These are phyloP conservation scores for Alternaria metachromatica DNA, from an alignment of 2,329 filamentous ascomycete species.

Conservation along the genomic window DNA sequence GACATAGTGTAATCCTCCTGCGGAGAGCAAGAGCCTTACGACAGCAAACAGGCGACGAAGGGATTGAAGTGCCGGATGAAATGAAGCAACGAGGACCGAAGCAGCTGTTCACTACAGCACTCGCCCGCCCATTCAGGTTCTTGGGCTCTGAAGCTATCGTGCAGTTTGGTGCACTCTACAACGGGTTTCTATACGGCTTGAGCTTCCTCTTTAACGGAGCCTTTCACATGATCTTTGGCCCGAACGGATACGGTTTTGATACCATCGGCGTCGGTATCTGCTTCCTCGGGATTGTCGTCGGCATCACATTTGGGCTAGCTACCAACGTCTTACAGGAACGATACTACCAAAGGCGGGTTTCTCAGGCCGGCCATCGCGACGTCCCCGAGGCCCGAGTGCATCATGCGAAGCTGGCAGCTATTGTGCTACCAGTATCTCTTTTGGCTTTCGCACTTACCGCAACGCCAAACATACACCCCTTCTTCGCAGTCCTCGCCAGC, in stretches of 20 bases:
- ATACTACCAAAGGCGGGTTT: conserved; percentile 50
- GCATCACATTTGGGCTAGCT: conserved; percentile 53
- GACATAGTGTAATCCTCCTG: conserved; percentile 55
- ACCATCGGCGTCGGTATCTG: conserved; percentile 50
- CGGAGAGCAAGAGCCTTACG: conserved; percentile 41
- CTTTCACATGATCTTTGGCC: conserved; percentile 58
- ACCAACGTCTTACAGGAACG: conserved; percentile 56
- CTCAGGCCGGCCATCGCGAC: conserved; percentile 39
- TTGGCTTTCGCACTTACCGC: conserved; percentile 48
- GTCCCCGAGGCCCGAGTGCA: conserved; percentile 54
- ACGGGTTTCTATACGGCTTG: conserved; percentile 58
- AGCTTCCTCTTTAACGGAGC: conserved; percentile 60
- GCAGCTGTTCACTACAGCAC: conserved; percentile 51
- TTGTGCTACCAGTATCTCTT: conserved; percentile 45
- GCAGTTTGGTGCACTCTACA: conserved; percentile 57
- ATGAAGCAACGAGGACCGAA: conserved; percentile 48
- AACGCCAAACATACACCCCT: conserved; percentile 33
- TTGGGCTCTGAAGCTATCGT: conserved; percentile 57
- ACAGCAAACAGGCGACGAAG: conserved; percentile 31
- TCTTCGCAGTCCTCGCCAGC: conserved; percentile 59
- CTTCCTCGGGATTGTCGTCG: conserved; percentile 51
- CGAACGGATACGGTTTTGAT: conserved; percentile 52
- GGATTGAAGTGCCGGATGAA: conserved; percentile 46
- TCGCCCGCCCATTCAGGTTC: conserved; percentile 57
- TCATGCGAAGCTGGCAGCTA: conserved; percentile 49